Percentiles rank a stretch among this genome's conserved stretches.
phyloP scores from a whole-genome alignment of 108 stramenopile species.

The Nitzschia inconspicua region DNA sequence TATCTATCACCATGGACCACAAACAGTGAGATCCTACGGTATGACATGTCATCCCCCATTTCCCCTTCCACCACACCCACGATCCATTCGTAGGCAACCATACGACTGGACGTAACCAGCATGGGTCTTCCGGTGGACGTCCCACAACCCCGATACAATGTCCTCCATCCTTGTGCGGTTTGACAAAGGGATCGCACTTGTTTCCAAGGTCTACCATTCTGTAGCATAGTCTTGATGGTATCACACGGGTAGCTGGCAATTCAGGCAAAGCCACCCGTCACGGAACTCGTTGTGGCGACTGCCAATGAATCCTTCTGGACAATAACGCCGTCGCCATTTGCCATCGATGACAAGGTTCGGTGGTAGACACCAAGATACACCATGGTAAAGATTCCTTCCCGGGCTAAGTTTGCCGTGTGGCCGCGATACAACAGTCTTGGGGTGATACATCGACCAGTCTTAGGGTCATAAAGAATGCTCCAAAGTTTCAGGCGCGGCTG shows the following conservation, averaged over 20 bases:
- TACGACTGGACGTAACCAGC: constrained; percentile 42
- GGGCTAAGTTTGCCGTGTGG: constrained; percentile 32
- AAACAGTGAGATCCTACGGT: too few relatives aligned
- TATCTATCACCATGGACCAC: too few relatives aligned
- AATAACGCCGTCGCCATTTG: background rate
- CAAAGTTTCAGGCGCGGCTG: too few relatives aligned
- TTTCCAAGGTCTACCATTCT: background rate
- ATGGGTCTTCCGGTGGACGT: constrained; percentile 43
- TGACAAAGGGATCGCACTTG: background rate
- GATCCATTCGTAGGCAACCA: constrained; percentile 38
- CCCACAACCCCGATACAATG: constrained; percentile 31
- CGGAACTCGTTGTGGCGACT: constrained; percentile 21
- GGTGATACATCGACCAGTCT: too few relatives aligned
- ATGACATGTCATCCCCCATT: too few relatives aligned
- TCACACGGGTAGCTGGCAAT: constrained; percentile 38
- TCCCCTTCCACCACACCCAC: too few relatives aligned
- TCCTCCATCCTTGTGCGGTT: constrained; percentile 4
- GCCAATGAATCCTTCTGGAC: background rate
- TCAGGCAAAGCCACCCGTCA: constrained; percentile 40
- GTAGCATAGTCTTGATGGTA: constrained; percentile 33
- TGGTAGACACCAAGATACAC: constrained; percentile 47
- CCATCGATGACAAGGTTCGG: background rate
- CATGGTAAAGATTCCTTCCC: constrained; percentile 53
- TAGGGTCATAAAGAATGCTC: too few relatives aligned
- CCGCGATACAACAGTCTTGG: constrained; percentile 42